Percentiles rank a stretch among this genome's conserved stretches.
phyloP scores from a whole-genome alignment of 768 basidiomycete genomes.

The Mycena rosella region DNA sequence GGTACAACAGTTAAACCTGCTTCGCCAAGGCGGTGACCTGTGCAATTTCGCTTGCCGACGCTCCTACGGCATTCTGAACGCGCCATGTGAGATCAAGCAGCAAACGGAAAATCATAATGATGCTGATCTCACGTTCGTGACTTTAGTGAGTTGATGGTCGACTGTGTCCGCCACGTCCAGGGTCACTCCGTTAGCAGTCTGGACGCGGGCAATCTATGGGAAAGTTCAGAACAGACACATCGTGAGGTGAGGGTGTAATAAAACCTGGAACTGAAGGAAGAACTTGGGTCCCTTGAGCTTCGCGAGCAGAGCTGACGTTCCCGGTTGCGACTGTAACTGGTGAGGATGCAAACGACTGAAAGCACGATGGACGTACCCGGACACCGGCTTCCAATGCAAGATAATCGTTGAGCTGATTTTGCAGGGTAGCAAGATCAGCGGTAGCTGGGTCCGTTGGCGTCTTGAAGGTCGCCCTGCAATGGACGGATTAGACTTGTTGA shows the following conservation, averaged over 20 bases:
- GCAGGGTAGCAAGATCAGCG: conserved; percentile 40
- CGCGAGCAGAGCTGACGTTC: conserved; percentile 38
- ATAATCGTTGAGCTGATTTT: conserved; percentile 46
- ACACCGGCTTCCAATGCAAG: conserved; percentile 46
- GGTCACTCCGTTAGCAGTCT: conserved; percentile 40
- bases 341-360: neutral
- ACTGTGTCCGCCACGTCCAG: conserved; percentile 44
- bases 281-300: conserved; percentile 47
- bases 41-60: conserved; percentile 42
- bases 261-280: conserved; percentile 47
- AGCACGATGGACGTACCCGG: conserved; percentile 31
- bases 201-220: conserved; percentile 41
- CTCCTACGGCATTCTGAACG: conserved; percentile 44
- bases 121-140: conserved; percentile 41
- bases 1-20: conserved; percentile 24
- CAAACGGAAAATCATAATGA: neutral
- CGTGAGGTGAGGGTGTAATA: neutral
- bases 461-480: conserved; percentile 37
- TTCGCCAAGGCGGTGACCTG: conserved; percentile 41
- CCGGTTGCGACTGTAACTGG: conserved; percentile 40
- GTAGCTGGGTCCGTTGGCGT: conserved; percentile 43
- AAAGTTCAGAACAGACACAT: neutral
- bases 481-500: neutral
- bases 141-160: conserved; percentile 45
- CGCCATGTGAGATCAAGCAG: conserved; percentile 11